These are phyloP conservation scores for Trametes sanguinea DNA, from an alignment of 768 basidiomycete species.

Conservation along the genomic window DNA sequence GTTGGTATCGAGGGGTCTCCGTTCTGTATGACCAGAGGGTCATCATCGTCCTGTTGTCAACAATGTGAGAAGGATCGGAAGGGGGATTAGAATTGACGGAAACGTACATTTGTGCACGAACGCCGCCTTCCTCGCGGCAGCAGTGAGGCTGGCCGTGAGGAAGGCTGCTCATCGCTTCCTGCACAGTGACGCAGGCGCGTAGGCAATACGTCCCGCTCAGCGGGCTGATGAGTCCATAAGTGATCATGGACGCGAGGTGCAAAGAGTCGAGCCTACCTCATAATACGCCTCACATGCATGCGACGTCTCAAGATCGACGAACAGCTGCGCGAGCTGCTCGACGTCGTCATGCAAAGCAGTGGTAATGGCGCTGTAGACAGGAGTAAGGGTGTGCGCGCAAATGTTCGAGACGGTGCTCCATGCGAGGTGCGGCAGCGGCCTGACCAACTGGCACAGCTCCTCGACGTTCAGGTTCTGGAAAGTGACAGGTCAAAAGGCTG, in stretches of 20 bases:
- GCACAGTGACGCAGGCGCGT: neutral
- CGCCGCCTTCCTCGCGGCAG: slow-evolving; percentile 14
- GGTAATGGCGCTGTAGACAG: slow-evolving; percentile 38
- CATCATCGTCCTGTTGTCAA: slow-evolving; percentile 1
- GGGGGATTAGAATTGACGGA: neutral
- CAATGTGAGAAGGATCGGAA: neutral
- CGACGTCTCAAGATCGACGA: slow-evolving; percentile 41
- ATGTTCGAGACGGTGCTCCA: slow-evolving; percentile 26
- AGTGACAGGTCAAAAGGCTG: neutral
- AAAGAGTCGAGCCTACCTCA: slow-evolving; percentile 6
- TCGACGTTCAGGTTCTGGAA: slow-evolving; percentile 29
- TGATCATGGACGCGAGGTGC: neutral
- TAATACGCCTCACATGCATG: slow-evolving; percentile 18
- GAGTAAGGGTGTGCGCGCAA: slow-evolving; percentile 27
- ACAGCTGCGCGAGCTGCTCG: slow-evolving; percentile 43
- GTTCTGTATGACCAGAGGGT: slow-evolving; percentile 28
- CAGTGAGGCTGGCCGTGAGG: neutral
- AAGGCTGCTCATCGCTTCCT: neutral
- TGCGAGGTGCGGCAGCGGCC: slow-evolving; percentile 25
- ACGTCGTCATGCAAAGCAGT: slow-evolving; percentile 42
- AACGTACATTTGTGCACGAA: slow-evolving; percentile 10
- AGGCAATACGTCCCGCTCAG: slow-evolving; percentile 19
- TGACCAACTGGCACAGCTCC: slow-evolving; percentile 24
- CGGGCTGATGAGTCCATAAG: slow-evolving; percentile 3
- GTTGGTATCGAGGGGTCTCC: slow-evolving; percentile 45